Evolutionary conservation across 1,284 basidiomycete species (phyloP).

Genomic region (Boletellus sp.): DNA sequence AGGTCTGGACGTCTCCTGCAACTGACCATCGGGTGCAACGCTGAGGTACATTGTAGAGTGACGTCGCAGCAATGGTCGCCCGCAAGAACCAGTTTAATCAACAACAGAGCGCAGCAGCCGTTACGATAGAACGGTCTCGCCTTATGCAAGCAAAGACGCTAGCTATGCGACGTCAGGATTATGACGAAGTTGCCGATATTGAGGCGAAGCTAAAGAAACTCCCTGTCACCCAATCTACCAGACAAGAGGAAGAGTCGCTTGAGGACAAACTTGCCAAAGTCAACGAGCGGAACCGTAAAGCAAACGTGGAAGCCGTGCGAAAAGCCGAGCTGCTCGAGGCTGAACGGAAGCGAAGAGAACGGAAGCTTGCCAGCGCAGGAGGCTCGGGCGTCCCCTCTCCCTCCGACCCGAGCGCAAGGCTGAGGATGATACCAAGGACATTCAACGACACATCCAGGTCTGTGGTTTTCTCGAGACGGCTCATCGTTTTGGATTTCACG

Average conservation of each 20-base stretch:
- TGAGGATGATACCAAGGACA: constrained; percentile 56
- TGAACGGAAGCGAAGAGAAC: constrained; percentile 62
- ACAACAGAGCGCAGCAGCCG: constrained; percentile 39
- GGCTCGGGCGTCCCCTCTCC: constrained; percentile 44
- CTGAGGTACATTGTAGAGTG: constrained; percentile 41
- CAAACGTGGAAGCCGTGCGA: constrained; percentile 75
- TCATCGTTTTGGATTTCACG: constrained; percentile 13
- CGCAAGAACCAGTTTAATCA: constrained; percentile 57
- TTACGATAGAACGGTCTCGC: constrained; percentile 58
- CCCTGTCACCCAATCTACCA: constrained; percentile 28
- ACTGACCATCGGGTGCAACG: neutral
- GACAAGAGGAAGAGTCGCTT: constrained; percentile 39
- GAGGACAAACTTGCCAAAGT: constrained; percentile 69
- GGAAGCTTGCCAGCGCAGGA: constrained; percentile 51
- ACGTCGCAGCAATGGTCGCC: constrained; percentile 70
- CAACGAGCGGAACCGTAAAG: constrained; percentile 84
- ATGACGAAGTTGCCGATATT: constrained; percentile 53
- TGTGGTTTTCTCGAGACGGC: constrained; percentile 24
- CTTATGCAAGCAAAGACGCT: constrained; percentile 66
- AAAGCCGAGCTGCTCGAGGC: constrained; percentile 70
- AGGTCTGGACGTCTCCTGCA: constrained; percentile 44
- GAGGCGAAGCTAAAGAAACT: constrained; percentile 62
- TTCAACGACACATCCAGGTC: constrained; percentile 52
- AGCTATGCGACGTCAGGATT: constrained; percentile 69
- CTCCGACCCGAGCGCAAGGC: constrained; percentile 57